Base-by-base conservation (phyloP, 306 rosid genomes). In the Cicer pinnatifidum region DNA sequence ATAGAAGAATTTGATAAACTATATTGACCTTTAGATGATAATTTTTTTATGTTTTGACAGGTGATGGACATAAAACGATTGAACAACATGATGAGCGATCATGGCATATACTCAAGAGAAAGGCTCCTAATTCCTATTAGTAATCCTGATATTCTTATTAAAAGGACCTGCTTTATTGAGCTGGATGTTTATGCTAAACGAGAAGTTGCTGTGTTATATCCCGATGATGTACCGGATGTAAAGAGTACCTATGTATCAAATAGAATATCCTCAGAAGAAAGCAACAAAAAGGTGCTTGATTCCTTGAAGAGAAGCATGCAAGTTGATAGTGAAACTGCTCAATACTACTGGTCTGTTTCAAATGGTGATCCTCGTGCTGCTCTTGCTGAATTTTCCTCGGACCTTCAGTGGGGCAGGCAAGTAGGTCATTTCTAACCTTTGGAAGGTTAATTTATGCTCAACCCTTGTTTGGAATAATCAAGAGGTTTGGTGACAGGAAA, bases 51-150 rank as follows among this genome's bases (percentile, higher is more conserved):
- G 73, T 52, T 75, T 75, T 67, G 75, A 73, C 76, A 94, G 99
- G 97, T 94, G 67, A 76, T 86, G 89, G 93, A 90, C 78, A 82
- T 94, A 67, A 91, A 90, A 84, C 89, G 96, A 7, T 56, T 91
- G 70, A 94, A 94, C 96, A 94, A 94, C 78, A 91, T 91, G 97
- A 88, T 91, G 91, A 91, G 99, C 6, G 97, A 94, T 83, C 93
- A 94, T 65, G 99, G 99, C 5, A 91, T 94, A 70, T 89, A 89
- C 87, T 89, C 97, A 0, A 87, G 99, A 81, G 97, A 94, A 82
- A 89, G 97, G 75, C 59, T 94, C 73, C 68, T 94, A 69, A 94
- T 94, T 74, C 99, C 99, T 8, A 33, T 94, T 45, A 89, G 88
- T 64, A 79, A 84, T 66, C 87, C 93, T 5, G 84, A 78, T 43